phyloP scores from a whole-genome alignment of 1,284 basidiomycete species.

The Rhodotorula sp. region DNA sequence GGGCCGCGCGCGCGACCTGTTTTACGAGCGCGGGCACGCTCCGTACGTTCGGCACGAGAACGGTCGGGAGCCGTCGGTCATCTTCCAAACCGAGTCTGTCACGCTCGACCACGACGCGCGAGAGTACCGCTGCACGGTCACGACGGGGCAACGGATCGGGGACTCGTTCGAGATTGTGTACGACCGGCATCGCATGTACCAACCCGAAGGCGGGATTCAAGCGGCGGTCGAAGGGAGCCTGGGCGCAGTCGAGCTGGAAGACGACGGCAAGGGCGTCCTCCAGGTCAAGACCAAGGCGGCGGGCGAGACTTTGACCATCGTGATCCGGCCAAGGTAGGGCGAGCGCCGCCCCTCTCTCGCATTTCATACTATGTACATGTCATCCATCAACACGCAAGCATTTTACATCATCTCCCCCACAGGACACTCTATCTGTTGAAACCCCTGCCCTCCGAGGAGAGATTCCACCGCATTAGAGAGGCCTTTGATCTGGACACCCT shows the following conservation, averaged over 20 bases:
- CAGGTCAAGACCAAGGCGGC: slow-evolving; percentile 2
- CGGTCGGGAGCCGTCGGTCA: background rate
- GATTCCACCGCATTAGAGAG: background rate
- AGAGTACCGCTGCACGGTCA: slow-evolving; percentile 19
- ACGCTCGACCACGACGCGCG: background rate
- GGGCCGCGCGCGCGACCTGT: slow-evolving; percentile 16
- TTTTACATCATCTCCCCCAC: background rate
- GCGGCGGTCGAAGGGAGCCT: slow-evolving; percentile 3
- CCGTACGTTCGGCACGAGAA: slow-evolving; percentile 20
- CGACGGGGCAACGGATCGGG: slow-evolving; percentile 9
- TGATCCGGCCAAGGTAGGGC: slow-evolving; percentile 11
- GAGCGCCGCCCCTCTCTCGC: background rate
- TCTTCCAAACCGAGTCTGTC: slow-evolving; percentile 28
- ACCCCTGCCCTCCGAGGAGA: background rate
- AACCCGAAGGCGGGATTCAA: slow-evolving; percentile 3
- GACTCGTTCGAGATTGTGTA: slow-evolving; percentile 26
- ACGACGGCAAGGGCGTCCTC: slow-evolving; percentile 18
- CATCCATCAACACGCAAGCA: background rate
- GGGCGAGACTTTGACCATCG: slow-evolving; percentile 10
- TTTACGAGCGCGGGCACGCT: slow-evolving; percentile 15
- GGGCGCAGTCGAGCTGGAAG: slow-evolving; percentile 4
- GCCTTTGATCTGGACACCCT: background rate
- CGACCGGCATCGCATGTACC: slow-evolving; percentile 23
- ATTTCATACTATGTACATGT: background rate
- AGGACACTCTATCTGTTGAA: background rate